Evolutionary conservation across 2,329 filamentous ascomycete species (phyloP), one percentile per base, ranked within the genome.

Genomic region (Colletotrichum echinochloae): DNA sequence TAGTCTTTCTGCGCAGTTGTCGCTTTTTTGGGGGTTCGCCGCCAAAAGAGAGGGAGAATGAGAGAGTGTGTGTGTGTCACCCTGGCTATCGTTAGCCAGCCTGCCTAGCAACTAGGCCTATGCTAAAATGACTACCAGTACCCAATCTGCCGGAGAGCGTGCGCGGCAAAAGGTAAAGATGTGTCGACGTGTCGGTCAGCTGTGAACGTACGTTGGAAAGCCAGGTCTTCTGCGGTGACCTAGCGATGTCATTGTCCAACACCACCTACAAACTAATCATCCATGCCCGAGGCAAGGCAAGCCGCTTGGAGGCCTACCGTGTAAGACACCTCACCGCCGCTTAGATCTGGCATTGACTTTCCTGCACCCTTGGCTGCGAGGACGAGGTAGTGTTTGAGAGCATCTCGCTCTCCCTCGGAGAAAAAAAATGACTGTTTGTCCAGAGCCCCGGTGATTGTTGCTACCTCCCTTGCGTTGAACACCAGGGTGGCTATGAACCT

Each of bases 301-400:
- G 44, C 52, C 62, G 62, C 51, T 37, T 66, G 33, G 48, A 66
- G 18, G 62, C 62, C 62, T 51, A 48, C 35, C 11, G 9, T 11
- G 30, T 46, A 62, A 61, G 56, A 66, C 67, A 67, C 20, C 57
- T 62, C 67, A 70, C 67, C 67, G 67, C 67, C 55, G 67, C 64
- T 57, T 62, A 20, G 37, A 37, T 30, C 20, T 52, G 56, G 56
- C 67, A 61, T 62, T 57, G 51, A 51, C 39, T 12, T 44, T 55
- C 48, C 44, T 11, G 41, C 37, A n/a, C n/a, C 30, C 46, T 60
- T 66, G 49, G 55, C 39, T 70, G n/a, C n/a, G n/a, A 46, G 55
- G 33, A 33, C 37, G n/a, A 52, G n/a, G 56, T n/a, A 54, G 30
- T 60, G 41, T 16, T 7, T n/a, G 18, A 23, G 46, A 14, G 46